Conservation (phyloP, 2,329 filamentous ascomycete genomes). For the Exophiala sp. region DNA sequence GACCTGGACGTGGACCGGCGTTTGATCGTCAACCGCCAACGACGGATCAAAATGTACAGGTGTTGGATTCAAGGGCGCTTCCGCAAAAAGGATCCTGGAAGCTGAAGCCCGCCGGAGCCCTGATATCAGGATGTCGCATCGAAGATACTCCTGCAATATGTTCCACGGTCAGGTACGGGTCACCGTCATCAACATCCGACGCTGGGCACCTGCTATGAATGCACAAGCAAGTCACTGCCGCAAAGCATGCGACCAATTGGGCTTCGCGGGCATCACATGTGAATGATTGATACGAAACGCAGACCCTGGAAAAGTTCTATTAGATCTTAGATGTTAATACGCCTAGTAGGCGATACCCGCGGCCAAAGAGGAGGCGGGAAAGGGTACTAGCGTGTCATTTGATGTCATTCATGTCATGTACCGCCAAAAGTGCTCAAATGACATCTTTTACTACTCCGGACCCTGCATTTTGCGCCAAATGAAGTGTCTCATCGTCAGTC, state of each 20-base stretch:
- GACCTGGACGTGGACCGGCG: constrained; percentile 80
- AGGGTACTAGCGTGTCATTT: too few species aligned
- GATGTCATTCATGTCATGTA: neutral
- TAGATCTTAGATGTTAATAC: too few species aligned
- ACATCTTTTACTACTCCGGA: neutral
- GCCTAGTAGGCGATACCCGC: neutral
- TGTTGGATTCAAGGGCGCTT: constrained; percentile 64
- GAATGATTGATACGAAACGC: neutral
- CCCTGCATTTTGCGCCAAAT: neutral
- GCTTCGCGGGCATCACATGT: constrained; percentile 11
- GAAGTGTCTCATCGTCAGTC: neutral
- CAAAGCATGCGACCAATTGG: constrained; percentile 10
- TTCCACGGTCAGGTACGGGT: too few species aligned
- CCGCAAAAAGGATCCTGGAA: constrained; percentile 30
- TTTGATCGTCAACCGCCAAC: constrained; percentile 84
- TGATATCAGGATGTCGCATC: neutral
- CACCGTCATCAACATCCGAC: too few species aligned
- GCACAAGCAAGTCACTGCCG: too few species aligned
- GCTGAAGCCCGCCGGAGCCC: too few species aligned
- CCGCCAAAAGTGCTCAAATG: neutral
- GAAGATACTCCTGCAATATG: neutral
- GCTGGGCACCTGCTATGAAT: too few species aligned
- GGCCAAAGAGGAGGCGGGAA: too few species aligned
- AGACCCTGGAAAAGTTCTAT: too few species aligned
- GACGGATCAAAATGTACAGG: constrained; percentile 94